These are phyloP conservation scores for Cryptosporidium ubiquitum DNA, from an alignment of 169 alveolate genomes.

Conservation along the genomic window DNA sequence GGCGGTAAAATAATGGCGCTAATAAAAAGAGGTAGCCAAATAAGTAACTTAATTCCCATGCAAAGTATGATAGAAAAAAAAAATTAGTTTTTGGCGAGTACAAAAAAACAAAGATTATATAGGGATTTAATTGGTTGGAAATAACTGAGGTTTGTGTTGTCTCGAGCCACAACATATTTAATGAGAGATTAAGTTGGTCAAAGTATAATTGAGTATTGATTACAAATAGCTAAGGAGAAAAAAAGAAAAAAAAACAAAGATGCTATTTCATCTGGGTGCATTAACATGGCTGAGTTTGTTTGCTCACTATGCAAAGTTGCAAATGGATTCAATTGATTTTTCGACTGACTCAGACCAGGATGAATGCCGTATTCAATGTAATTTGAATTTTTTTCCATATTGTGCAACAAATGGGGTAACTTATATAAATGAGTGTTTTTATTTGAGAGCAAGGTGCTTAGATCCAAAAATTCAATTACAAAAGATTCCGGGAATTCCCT, in stretches of 20 bases:
- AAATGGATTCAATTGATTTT: slow-evolving; percentile 65
- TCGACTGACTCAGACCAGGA: slow-evolving; percentile 24
- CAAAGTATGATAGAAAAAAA: background rate
- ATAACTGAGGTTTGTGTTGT: background rate
- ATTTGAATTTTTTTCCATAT: slow-evolving; percentile 57
- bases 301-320: slow-evolving; percentile 71
- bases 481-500: slow-evolving; percentile 72
- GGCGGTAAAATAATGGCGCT: background rate
- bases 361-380: slow-evolving; percentile 52
- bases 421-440: slow-evolving; percentile 66
- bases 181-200: background rate
- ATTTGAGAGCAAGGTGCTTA: slow-evolving; percentile 37
- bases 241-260: background rate
- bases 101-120: too few relatives aligned
- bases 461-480: slow-evolving; percentile 69
- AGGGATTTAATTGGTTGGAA: background rate
- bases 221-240: background rate
- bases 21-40: background rate
- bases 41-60: background rate
- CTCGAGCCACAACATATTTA: background rate
- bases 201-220: background rate
- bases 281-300: slow-evolving; percentile 62
- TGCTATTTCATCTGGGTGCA: slow-evolving; percentile 64
- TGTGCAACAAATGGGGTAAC: slow-evolving; percentile 72
- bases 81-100: too few relatives aligned